These are phyloP conservation scores for Coleophoma crateriformis DNA, from an alignment of 2,329 filamentous ascomycete genomes.

Conservation along the genomic window DNA sequence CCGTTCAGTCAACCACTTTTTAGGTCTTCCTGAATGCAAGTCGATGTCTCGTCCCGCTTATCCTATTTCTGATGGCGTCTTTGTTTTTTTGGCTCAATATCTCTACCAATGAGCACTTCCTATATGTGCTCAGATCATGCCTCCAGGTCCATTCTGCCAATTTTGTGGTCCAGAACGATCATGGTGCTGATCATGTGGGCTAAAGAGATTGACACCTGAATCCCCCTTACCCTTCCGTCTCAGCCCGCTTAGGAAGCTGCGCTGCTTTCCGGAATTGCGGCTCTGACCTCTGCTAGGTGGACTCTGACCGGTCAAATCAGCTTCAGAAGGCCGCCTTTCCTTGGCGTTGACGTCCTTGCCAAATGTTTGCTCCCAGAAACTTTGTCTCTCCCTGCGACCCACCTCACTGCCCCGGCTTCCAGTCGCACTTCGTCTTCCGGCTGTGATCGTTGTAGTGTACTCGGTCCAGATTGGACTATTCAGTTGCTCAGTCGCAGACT, in stretches of 20 bases:
- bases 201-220: neutral
- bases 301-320: neutral
- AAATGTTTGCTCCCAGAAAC: slow-evolving; percentile 26
- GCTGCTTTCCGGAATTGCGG: slow-evolving; percentile 18
- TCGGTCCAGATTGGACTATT: slow-evolving; percentile 14
- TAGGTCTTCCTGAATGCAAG: too few species aligned
- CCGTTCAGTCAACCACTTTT: too few species aligned
- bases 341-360: slow-evolving; percentile 18
- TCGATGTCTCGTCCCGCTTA: too few species aligned
- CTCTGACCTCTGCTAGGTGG: slow-evolving; percentile 21
- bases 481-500: neutral
- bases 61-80: too few species aligned
- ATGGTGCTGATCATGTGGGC: neutral
- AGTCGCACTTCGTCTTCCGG: neutral
- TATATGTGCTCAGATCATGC: slow-evolving; percentile 4
- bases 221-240: slow-evolving; percentile 14
- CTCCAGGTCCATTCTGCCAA: neutral
- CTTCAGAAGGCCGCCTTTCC: slow-evolving; percentile 14
- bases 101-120: neutral
- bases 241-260: slow-evolving; percentile 22
- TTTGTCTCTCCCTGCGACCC: slow-evolving; percentile 16
- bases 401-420: slow-evolving; percentile 13
- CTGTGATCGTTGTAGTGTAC: slow-evolving; percentile 8
- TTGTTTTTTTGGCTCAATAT: too few species aligned
- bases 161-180: neutral